phyloP scores from a whole-genome alignment of 495 filamentous ascomycete species.

The Trichoderma orchidacearum region DNA sequence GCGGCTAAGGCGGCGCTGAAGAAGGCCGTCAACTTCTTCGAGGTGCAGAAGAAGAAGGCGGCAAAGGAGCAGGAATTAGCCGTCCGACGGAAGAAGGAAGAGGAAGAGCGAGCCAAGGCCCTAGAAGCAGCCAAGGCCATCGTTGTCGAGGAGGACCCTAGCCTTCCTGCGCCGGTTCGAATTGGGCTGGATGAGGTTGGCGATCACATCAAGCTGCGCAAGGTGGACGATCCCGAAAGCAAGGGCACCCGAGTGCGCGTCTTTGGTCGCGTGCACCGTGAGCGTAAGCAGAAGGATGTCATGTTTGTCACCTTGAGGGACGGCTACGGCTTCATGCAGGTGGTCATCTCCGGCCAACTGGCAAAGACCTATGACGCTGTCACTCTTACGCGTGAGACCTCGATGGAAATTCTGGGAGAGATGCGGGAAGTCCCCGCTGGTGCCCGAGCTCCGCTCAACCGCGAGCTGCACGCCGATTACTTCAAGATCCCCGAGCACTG shows the following conservation, averaged over 20 bases:
- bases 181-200: slow-evolving; percentile 32
- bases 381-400: slow-evolving; percentile 78
- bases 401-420: slow-evolving; percentile 76
- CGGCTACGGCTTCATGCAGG: slow-evolving; percentile 84
- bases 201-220: slow-evolving; percentile 54
- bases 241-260: slow-evolving; percentile 72
- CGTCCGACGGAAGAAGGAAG: slow-evolving; percentile 34
- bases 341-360: slow-evolving; percentile 69
- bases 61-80: slow-evolving; percentile 49
- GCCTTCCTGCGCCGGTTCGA: slow-evolving; percentile 62
- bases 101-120: slow-evolving; percentile 61
- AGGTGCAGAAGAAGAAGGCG: slow-evolving; percentile 64
- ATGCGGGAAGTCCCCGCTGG: slow-evolving; percentile 72
- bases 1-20: slow-evolving; percentile 72
- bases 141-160: slow-evolving; percentile 62
- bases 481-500: slow-evolving; percentile 66
- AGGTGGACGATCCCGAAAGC: slow-evolving; percentile 46
- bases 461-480: slow-evolving; percentile 91
- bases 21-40: slow-evolving; percentile 61
- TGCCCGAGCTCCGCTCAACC: slow-evolving; percentile 68
- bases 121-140: slow-evolving; percentile 86
- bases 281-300: slow-evolving; percentile 73
- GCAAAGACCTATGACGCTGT: slow-evolving; percentile 87
- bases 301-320: slow-evolving; percentile 81
- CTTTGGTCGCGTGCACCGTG: slow-evolving; percentile 71